These are phyloP conservation scores for Ceratopteris richardii DNA, from an alignment of 75 land plant genomes.

Conservation along the genomic window DNA sequence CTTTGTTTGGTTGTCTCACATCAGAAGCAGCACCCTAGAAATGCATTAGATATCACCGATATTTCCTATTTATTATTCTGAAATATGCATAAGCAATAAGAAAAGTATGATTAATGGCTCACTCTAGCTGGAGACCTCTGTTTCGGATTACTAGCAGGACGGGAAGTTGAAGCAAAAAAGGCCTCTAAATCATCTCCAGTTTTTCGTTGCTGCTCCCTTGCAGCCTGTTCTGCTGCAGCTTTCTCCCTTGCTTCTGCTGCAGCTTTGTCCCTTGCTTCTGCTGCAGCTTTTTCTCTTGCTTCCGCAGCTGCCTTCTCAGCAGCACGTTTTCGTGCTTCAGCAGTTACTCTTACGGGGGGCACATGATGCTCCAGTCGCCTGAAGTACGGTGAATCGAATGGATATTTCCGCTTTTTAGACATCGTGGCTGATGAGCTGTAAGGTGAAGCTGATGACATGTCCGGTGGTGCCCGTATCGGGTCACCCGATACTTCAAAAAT, in stretches of 20 bases:
- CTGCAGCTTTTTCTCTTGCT: constrained; percentile 48
- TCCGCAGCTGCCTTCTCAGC: constrained; percentile 51
- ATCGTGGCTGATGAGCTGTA: too few relatives aligned
- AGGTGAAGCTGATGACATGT: too few relatives aligned
- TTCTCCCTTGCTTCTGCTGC: too few relatives aligned
- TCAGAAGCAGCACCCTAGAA: constrained; percentile 25
- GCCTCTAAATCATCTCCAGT: constrained; percentile 16
- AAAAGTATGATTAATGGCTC: neutral
- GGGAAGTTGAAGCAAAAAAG: constrained; percentile 13
- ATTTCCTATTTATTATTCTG: too few relatives aligned
- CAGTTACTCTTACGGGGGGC: constrained; percentile 43
- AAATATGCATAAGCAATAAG: neutral
- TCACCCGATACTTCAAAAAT: too few relatives aligned
- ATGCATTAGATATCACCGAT: too few relatives aligned
- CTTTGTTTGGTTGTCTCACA: constrained; percentile 35
- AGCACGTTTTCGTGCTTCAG: constrained; percentile 53
- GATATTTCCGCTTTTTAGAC: too few relatives aligned
- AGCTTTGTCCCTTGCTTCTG: constrained; percentile 30
- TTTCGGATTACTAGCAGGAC: constrained; percentile 30
- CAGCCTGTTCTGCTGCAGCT: too few relatives aligned
- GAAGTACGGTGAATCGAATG: too few relatives aligned
- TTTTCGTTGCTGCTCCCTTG: constrained; percentile 21
- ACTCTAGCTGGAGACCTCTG: constrained; percentile 29
- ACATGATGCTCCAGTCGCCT: constrained; percentile 33
- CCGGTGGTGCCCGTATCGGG: too few relatives aligned